Conservation (phyloP, 768 basidiomycete genomes). For the Melanogaster broomeanus region DNA sequence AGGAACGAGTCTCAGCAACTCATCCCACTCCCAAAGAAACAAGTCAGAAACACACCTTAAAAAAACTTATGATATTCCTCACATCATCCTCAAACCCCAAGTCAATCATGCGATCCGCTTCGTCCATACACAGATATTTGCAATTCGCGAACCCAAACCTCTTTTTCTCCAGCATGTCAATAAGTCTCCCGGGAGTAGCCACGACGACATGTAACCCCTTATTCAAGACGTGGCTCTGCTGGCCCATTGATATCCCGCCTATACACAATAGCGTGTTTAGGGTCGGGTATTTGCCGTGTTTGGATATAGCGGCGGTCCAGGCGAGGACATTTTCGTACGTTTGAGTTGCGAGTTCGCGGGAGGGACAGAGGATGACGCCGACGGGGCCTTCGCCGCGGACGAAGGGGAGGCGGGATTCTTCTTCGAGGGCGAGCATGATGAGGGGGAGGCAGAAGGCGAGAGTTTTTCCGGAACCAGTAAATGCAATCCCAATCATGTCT, state of each 20-base stretch:
- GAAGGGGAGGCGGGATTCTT: constrained; percentile 89
- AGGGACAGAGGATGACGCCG: constrained; percentile 96
- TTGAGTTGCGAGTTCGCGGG: constrained; percentile 94
- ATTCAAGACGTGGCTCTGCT: constrained; percentile 89
- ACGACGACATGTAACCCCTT: constrained; percentile 95
- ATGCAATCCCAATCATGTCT: constrained; percentile 98
- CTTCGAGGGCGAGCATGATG: constrained; percentile 95
- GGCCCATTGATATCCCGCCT: constrained; percentile 97
- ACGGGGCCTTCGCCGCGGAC: constrained; percentile 94
- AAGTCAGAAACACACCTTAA: constrained; percentile 62
- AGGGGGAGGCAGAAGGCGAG: constrained; percentile 98
- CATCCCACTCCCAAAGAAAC: background rate
- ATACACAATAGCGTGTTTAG: constrained; percentile 92
- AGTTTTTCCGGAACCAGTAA: constrained; percentile 98
- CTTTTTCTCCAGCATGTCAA: constrained; percentile 98
- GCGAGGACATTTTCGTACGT: constrained; percentile 92
- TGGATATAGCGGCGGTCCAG: constrained; percentile 84
- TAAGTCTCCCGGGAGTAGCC: constrained; percentile 94
- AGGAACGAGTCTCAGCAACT: constrained; percentile 10
- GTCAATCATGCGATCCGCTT: constrained; percentile 99
- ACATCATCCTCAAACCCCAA: constrained; percentile 99
- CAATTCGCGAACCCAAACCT: constrained; percentile 90
- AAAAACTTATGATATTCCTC: constrained; percentile 98
- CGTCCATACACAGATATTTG: constrained; percentile 98
- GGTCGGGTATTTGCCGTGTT: constrained; percentile 78